Evolutionary conservation across 129 eudicot species (phyloP).

Genomic region (Calendula officinalis): DNA sequence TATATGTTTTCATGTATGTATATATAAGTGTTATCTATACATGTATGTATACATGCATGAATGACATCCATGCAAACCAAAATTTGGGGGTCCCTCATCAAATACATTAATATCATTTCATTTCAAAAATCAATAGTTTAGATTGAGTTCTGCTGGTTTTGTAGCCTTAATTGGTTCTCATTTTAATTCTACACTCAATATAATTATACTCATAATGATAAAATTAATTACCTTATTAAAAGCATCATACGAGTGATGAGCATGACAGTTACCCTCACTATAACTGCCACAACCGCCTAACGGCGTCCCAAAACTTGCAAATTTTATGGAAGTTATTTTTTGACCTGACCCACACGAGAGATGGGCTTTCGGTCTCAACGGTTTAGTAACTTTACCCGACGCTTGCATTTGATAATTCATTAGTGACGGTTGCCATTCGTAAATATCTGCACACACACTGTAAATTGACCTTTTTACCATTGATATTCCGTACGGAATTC

Average conservation of each 20-base stretch:
- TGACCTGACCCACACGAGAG: constrained; percentile 85
- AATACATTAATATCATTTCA: too few relatives aligned
- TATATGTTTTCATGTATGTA: too few relatives aligned
- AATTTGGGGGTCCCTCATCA: too few relatives aligned
- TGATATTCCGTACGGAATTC: constrained; percentile 72
- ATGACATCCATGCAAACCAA: too few relatives aligned
- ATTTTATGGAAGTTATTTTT: constrained; percentile 83
- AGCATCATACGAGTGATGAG: constrained; percentile 81
- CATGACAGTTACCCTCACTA: constrained; percentile 87
- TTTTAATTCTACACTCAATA: too few relatives aligned
- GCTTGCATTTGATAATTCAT: constrained; percentile 74
- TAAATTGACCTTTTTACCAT: constrained; percentile 68
- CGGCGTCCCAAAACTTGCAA: constrained; percentile 99
- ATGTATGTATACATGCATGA: too few relatives aligned
- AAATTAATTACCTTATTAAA: constrained; percentile 63
- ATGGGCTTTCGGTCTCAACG: constrained; percentile 95
- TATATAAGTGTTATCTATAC: too few relatives aligned
- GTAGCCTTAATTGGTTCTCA: too few relatives aligned
- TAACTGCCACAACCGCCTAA: constrained; percentile 85
- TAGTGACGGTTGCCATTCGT: constrained; percentile 91
- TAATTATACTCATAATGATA: too few relatives aligned
- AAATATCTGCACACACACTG: constrained; percentile 87
- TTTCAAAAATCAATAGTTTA: too few relatives aligned
- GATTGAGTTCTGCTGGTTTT: too few relatives aligned
- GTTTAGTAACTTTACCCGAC: constrained; percentile 69